Conservation (phyloP, 768 basidiomycete genomes). For the Trametes cingulata region DNA sequence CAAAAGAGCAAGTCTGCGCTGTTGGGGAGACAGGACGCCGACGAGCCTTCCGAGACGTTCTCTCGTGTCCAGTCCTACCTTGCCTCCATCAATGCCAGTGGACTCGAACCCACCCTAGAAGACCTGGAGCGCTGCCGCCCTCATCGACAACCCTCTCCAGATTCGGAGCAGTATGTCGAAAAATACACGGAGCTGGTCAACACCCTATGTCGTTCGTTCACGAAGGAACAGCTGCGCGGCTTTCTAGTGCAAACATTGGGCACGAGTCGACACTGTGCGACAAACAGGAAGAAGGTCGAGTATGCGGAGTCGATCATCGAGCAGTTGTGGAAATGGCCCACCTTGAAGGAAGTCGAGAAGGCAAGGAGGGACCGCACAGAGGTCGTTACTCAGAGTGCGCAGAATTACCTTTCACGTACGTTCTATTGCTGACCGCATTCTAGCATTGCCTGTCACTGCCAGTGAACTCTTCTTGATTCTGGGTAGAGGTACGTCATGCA, state of each 20-base stretch:
- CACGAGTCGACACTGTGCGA: conserved; percentile 17
- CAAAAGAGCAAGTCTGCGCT: background rate
- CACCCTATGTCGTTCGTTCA: conserved; percentile 62
- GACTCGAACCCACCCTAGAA: conserved; percentile 50
- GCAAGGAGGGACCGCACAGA: conserved; percentile 52
- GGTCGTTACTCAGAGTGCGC: conserved; percentile 46
- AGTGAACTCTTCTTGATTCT: conserved; percentile 69
- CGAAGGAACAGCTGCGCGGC: conserved; percentile 54
- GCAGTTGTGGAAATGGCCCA: conserved; percentile 69
- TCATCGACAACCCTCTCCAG: conserved; percentile 37
- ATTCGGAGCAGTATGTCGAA: conserved; percentile 47
- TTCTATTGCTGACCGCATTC: too few relatives aligned
- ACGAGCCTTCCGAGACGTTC: background rate
- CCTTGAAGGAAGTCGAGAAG: conserved; percentile 52
- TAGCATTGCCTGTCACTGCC: conserved; percentile 59
- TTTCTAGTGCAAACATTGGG: conserved; percentile 54
- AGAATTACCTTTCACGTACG: too few relatives aligned
- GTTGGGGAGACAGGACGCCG: background rate
- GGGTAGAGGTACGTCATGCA: conserved; percentile 56
- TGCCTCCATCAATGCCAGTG: conserved; percentile 48
- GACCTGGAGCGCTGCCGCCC: conserved; percentile 67
- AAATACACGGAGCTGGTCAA: conserved; percentile 57
- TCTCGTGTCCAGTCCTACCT: conserved; percentile 52
- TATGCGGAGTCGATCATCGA: conserved; percentile 51
- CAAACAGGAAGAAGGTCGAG: conserved; percentile 28